Base-by-base conservation (phyloP, 768 basidiomycete species). In the Botryobasidium botryosum region DNA sequence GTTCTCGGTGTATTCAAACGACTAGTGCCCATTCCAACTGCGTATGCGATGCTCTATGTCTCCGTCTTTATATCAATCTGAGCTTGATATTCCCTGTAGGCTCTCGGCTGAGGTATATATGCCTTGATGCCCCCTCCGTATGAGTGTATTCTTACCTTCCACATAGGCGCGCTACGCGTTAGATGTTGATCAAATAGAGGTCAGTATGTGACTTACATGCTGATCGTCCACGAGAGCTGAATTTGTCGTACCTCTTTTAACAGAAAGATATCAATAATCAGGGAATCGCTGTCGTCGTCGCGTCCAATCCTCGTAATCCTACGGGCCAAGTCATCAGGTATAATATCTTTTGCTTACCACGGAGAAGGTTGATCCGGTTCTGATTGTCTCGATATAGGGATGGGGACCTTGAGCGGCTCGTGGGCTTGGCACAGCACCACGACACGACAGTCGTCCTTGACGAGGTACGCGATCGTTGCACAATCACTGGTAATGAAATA, bases 281-380 rank as follows among this genome's bases (percentile, higher is more conserved):
- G 61, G 86, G 87, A 12, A 65, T 91, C 17, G 73, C 79, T 8
- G 86, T 91, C 40, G 71, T 92, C 46, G 65, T 91, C 35, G 82
- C 86, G 0, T 88, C 84, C 20, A 96, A 94, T 62, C 91, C 91
- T n/a, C 76, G 90, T 44, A 96, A 94, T 57, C 90, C 91, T 3
- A 94, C 91, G 1, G 88, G 91, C n/a, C 90, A 92, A 59, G 75
- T 79, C 44, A 71, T 75, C 50, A 70, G 69, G 77, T 83, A 54
- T 20, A 61, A 57, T 8, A 13, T 5, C 44, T 15, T 27, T 20
- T 35, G 52, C 26, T 20, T 27, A 7, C 15, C 20, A 23, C 26
- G 24, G 36, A 8, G 17, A n/a, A 45, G 35, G 18, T 31, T 25
- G 13, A 41, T 43, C 40, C 26, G 10, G 46, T 3, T 3, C 17